A percentile compares a stretch with the other conserved stretches of the same genome.
phyloP scores from a whole-genome alignment of 768 basidiomycete genomes.

The Termitomyces sp. region DNA sequence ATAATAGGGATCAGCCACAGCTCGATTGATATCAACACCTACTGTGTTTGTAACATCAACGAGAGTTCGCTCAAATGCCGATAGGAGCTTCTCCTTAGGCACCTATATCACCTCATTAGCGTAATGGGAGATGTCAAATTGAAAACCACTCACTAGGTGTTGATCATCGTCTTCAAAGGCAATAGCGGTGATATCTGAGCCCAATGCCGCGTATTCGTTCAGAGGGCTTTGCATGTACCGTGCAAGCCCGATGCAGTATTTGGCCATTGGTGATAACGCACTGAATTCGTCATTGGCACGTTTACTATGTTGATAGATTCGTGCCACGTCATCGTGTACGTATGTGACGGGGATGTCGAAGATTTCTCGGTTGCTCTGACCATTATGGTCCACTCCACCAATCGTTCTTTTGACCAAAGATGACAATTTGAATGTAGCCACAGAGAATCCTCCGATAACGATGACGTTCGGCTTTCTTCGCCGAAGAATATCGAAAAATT shows the following conservation, averaged over 20 bases:
- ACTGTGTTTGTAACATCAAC: constrained; percentile 90
- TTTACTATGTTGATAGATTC: constrained; percentile 89
- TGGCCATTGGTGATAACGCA: constrained; percentile 68
- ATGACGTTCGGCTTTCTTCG: constrained; percentile 85
- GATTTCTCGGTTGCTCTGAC: constrained; percentile 30
- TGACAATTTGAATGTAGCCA: constrained; percentile 71
- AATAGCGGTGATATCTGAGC: constrained; percentile 78
- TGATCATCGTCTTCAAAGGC: constrained; percentile 85
- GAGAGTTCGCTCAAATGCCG: constrained; percentile 78
- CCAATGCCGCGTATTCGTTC: constrained; percentile 91
- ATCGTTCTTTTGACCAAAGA: constrained; percentile 59
- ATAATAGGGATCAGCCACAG: constrained; percentile 85
- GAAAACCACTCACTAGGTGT: constrained; percentile 54
- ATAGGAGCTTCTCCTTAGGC: constrained; percentile 77
- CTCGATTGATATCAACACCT: constrained; percentile 95
- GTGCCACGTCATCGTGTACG: constrained; percentile 86
- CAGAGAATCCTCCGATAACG: constrained; percentile 84
- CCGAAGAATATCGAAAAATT: constrained; percentile 80
- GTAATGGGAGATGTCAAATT: constrained; percentile 5
- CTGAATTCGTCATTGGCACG: constrained; percentile 84
- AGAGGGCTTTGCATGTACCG: constrained; percentile 92
- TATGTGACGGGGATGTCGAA: constrained; percentile 76
- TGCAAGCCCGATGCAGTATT: constrained; percentile 93
- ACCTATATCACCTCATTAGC: constrained; percentile 45
- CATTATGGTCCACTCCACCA: constrained; percentile 5